Evolutionary conservation across 495 filamentous ascomycete genomes (phyloP), one percentile per base, ranked within the genome.

Genomic region (Trichoderma parareesei): DNA sequence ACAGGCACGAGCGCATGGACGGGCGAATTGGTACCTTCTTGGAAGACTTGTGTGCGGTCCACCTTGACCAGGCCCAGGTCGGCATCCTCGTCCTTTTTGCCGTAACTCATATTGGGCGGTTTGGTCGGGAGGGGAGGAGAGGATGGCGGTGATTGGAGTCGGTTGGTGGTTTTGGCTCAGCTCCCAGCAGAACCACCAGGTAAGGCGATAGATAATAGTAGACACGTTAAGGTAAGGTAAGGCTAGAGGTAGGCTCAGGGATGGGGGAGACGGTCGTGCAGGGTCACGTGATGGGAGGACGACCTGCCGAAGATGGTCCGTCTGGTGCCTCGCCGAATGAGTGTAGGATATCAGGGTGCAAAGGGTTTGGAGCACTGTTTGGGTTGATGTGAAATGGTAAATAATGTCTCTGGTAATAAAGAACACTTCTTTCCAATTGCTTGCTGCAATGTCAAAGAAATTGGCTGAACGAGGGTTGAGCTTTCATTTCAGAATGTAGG

Each of bases 31-130:
- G 62, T 18, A 97, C 94, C 94, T 88, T 98, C 95, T 85, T 98
- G 94, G 76, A 98, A 98, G 65, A 98, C 94, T 68, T 93, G 92
- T 66, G 94, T 98, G 72, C 95, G 90, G 81, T 98, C 94, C 67
- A 98, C 90, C 82, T 92, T 94, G 82, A 97, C 87, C 82, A 95
- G 85, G 70, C 90, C 85, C 77, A 88, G 87, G 72, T 96, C 92
- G 75, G 87, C 91, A 84, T 98, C 93, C 82, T 98, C 93, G 76
- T 98, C 93, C 82, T 96, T 98, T 83, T 97, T 97, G 78, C 90
- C 88, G 85, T 96, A 96, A 77, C 87, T 94, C 93, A 97, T 97
- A 75, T 64, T 83, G 77, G 77, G 75, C 73, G 61, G 37, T 44
- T 42, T 41, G 60, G 60, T 61, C 60, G 20, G 53, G 16, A 10